Evolutionary conservation across 2,329 filamentous ascomycete species (phyloP).

Genomic region (Trichophyton benhamiae): DNA sequence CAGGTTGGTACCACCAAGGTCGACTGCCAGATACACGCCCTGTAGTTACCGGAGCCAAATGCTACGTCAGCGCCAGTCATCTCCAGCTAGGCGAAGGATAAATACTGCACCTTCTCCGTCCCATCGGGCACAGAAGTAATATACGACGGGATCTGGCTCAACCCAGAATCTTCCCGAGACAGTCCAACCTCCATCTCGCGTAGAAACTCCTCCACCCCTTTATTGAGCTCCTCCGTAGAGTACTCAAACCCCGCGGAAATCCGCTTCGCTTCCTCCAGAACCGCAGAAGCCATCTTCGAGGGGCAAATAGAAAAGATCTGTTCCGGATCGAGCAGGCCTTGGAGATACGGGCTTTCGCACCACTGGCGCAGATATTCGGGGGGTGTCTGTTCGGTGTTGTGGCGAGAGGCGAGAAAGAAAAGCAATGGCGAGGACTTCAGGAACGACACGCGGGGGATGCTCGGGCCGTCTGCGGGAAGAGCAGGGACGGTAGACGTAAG

Average conservation of each 20-base stretch:
- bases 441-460: background rate
- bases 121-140: slow-evolving; percentile 93
- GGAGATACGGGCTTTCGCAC: slow-evolving; percentile 3
- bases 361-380: slow-evolving; percentile 3
- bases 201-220: slow-evolving; percentile 73
- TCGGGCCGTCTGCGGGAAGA: background rate
- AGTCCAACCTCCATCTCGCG: slow-evolving; percentile 79
- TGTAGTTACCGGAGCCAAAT: slow-evolving; percentile 26
- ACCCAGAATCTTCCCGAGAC: slow-evolving; percentile 58
- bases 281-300: slow-evolving; percentile 8
- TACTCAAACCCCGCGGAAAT: slow-evolving; percentile 81
- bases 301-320: background rate
- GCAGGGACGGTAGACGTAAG: background rate
- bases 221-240: slow-evolving; percentile 62
- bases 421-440: background rate
- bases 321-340: slow-evolving; percentile 2
- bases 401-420: background rate
- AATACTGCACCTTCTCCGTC: slow-evolving; percentile 67
- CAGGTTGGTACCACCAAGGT: slow-evolving; percentile 97
- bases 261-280: slow-evolving; percentile 60
- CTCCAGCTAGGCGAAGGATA: background rate
- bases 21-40: slow-evolving; percentile 92
- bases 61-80: background rate
- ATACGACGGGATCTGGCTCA: slow-evolving; percentile 96
- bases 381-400: background rate